Evolutionary conservation across 2,329 filamentous ascomycete genomes (phyloP).

Genomic region (Ophiostoma ulmi): DNA sequence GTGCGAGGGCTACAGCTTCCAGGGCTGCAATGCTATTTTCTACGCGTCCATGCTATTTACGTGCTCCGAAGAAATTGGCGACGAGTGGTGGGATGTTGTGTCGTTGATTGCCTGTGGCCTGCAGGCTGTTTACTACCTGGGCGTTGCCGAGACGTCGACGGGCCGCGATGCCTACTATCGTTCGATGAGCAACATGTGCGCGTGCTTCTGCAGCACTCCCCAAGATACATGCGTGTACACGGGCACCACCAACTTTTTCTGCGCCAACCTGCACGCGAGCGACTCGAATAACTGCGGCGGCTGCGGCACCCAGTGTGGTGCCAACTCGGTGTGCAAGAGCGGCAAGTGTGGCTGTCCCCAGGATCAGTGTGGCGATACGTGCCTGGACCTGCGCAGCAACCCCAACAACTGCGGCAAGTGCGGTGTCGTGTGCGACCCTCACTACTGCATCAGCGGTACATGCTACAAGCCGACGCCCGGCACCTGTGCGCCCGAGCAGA

Average conservation of each 20-base stretch:
- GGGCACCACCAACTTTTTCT: constrained; percentile 11
- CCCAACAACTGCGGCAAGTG: constrained; percentile 20
- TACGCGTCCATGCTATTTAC: constrained; percentile 18
- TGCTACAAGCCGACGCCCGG: constrained; percentile 19
- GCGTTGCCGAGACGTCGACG: constrained; percentile 19
- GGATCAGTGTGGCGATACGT: constrained; percentile 19
- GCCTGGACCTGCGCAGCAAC: constrained; percentile 19
- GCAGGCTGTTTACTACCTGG: constrained; percentile 20
- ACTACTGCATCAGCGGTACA: constrained; percentile 19
- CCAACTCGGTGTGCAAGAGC: constrained; percentile 19
- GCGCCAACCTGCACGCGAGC: constrained; percentile 10
- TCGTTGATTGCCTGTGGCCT: constrained; percentile 18
- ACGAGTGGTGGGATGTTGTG: constrained; percentile 22
- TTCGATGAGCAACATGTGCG: constrained; percentile 17
- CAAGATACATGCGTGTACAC: constrained; percentile 16
- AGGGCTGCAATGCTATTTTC: constrained; percentile 21
- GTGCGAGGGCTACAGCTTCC: constrained; percentile 21
- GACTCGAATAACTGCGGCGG: constrained; percentile 18
- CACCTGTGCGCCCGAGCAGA: constrained; percentile 19
- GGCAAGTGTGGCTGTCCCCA: constrained; percentile 18
- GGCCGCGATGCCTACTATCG: constrained; percentile 19
- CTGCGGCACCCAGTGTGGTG: constrained; percentile 19
- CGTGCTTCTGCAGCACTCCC: constrained; percentile 20
- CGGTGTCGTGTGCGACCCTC: constrained; percentile 16
- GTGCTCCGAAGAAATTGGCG: constrained; percentile 18